Base-by-base conservation (phyloP, 2,329 filamentous ascomycete species). In the Hypoxylon sp. region DNA sequence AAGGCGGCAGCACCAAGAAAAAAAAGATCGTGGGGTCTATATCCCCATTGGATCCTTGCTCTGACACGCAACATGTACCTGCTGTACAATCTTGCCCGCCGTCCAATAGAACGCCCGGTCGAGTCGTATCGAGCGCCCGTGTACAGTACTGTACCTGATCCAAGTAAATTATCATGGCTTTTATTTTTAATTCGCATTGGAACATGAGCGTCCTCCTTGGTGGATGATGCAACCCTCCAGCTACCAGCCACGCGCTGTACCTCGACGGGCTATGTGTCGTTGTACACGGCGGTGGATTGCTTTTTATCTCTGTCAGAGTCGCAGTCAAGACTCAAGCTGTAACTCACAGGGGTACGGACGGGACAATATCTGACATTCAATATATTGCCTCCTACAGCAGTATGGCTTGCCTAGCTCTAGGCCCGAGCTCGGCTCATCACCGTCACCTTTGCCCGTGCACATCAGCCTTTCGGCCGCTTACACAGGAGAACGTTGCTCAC, bases 371-470 rank as follows among this genome's bases (percentile, higher is more conserved):
- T 31, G 35, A 33, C 21, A 31, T 31, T 42, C 56, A 50, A 62
- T 62, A 54, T 62, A 62, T 60, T 57, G 56, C 42, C 38, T 41
- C 41, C 20, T 33, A 48, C 56, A 24, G 10, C 24, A 29, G n/a
- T 29, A 35, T 37, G 48, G 55, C 46, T 55, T 49, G 41, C 24
- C 45, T 37, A 43, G 55, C 35, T 35, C 48, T 41, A 10, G 11
- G 6, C 31, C 42, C n/a, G n/a, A n/a, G n/a, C n/a, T n/a, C n/a
- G n/a, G n/a, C n/a, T n/a, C n/a, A n/a, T n/a, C n/a, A n/a, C n/a
- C n/a, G n/a, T n/a, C n/a, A n/a, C n/a, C n/a, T n/a, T n/a, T n/a
- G n/a, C n/a, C n/a, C n/a, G n/a, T n/a, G n/a, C n/a, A n/a, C n/a
- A n/a, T n/a, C n/a, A n/a, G n/a, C n/a, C n/a, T n/a, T n/a, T n/a